A percentile compares a stretch with the other conserved stretches of the same genome.
These are phyloP conservation scores for Laetiporus sulphureus DNA, from an alignment of 1,284 basidiomycete species.

Conservation along the genomic window DNA sequence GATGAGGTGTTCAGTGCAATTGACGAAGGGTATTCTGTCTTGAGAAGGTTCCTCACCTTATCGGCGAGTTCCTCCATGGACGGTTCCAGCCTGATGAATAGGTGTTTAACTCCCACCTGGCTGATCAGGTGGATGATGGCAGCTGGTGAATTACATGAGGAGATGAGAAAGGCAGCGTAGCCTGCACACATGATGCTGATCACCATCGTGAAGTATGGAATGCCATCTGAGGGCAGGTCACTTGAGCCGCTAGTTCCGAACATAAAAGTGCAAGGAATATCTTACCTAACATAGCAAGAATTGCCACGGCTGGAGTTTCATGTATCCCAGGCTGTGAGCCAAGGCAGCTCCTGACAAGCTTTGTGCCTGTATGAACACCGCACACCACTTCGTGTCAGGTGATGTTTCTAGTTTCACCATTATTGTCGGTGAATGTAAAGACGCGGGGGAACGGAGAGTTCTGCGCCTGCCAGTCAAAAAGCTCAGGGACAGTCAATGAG, in stretches of 20 bases:
- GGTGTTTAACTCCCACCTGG: slow-evolving; percentile 18
- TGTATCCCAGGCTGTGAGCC: too few relatives aligned
- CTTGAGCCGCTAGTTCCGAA: too few relatives aligned
- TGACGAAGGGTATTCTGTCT: not conserved
- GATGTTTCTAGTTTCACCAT: not conserved
- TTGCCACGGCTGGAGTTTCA: not conserved
- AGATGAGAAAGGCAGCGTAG: slow-evolving; percentile 27
- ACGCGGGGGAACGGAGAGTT: not conserved
- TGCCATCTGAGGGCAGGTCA: slow-evolving; percentile 17
- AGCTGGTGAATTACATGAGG: slow-evolving; percentile 30
- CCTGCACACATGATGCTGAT: slow-evolving; percentile 23
- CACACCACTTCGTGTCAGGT: not conserved
- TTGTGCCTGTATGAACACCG: not conserved
- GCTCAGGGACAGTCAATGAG: not conserved
- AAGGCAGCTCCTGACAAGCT: not conserved
- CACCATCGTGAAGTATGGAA: slow-evolving; percentile 22
- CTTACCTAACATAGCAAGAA: not conserved
- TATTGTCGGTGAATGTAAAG: not conserved
- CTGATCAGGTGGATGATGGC: slow-evolving; percentile 29
- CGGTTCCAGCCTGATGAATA: slow-evolving; percentile 23
- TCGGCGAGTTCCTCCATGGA: slow-evolving; percentile 17
- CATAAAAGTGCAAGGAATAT: too few relatives aligned
- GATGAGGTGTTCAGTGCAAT: not conserved
- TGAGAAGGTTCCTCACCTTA: not conserved
- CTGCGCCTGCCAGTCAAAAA: not conserved